Conservation (phyloP, 2,329 filamentous ascomycete genomes). For the Cladosporium austrohemisphaericum region DNA sequence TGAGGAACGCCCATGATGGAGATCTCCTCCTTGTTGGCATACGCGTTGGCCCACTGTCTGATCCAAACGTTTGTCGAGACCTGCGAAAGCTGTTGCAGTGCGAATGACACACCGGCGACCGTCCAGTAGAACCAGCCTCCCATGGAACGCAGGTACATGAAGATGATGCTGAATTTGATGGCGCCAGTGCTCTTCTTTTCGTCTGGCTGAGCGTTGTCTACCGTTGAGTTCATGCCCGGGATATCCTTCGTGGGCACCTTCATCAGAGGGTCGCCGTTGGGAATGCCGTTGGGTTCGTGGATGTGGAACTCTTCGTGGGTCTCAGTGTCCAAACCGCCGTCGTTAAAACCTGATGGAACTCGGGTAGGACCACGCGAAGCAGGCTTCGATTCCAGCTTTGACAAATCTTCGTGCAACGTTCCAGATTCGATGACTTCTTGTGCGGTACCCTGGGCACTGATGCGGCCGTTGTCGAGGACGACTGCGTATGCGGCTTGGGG, state of each 20-base stretch:
- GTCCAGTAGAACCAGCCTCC: slow-evolving; percentile 97
- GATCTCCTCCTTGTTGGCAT: slow-evolving; percentile 50
- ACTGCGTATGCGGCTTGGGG: slow-evolving; percentile 78
- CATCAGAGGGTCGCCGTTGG: slow-evolving; percentile 45
- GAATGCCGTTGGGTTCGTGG: slow-evolving; percentile 39
- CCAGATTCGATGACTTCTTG: slow-evolving; percentile 80
- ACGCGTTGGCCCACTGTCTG: slow-evolving; percentile 89
- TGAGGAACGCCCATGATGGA: slow-evolving; percentile 32
- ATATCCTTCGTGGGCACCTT: slow-evolving; percentile 41
- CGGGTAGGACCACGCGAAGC: slow-evolving; percentile 67
- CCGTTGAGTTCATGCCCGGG: slow-evolving; percentile 34
- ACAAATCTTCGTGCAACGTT: slow-evolving; percentile 79
- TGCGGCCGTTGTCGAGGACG: slow-evolving; percentile 79
- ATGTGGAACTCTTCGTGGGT: slow-evolving; percentile 49
- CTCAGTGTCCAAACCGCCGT: slow-evolving; percentile 66
- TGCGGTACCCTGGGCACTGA: slow-evolving; percentile 72
- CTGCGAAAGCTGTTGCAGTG: slow-evolving; percentile 75
- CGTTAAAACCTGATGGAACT: slow-evolving; percentile 61
- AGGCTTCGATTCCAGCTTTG: slow-evolving; percentile 62
- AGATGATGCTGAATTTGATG: slow-evolving; percentile 82
- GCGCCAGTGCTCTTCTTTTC: slow-evolving; percentile 82
- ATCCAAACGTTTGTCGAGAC: slow-evolving; percentile 95
- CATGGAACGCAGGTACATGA: slow-evolving; percentile 84
- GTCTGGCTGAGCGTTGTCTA: slow-evolving; percentile 50
- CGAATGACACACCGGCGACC: slow-evolving; percentile 69